Base-by-base conservation (phyloP, 495 filamentous ascomycete genomes). In the Letharia lupina region DNA sequence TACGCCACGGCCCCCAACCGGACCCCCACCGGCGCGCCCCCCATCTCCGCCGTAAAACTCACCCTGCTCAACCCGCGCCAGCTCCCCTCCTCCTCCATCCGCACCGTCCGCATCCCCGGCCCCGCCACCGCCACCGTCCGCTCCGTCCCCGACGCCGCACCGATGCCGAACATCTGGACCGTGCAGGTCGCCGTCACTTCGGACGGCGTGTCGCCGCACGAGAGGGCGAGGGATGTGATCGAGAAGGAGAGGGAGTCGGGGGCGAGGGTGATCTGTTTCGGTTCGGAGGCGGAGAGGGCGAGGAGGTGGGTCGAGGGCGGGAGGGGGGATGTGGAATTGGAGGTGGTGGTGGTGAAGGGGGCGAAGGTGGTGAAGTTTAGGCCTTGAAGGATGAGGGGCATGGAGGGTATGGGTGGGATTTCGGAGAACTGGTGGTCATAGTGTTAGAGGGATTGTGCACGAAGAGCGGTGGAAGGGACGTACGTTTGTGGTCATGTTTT, bases 341-440 rank as follows among this genome's bases (percentile, higher is more conserved):
- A 37, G 33, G n/a, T 7, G 57, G 39, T 31, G 62, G 37, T 45
- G 37, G 61, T 60, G 58, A 20, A 35, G 47, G 60, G 61, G 33
- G 40, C 45, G 66, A 68, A 68, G 48, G 40, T 42, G 18, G 57
- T 66, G 58, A 48, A 69, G 59, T 66, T 65, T 35, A 69, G 50
- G 33, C 67, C 67, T 48, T 66, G 63, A 50, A 66, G 62, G 58
- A 62, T 8, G 1, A 69, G 33, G 10, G 69, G 64, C 39, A 20
- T 28, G n/a, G 28, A 44, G 40, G 61, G 54, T 23, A 47, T 33
- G 10, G 66, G 52, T 16, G 61, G 45, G 42, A 45, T 16, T 57
- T 57, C 54, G 13, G 47, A 52, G 62, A 44, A n/a, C 33, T 33
- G 44, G 23, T 39, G 37, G 37, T 47, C 57, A 16, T 15, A 16